Conservation (phyloP, 257 asterid species). For the Solanum ahanhuiri region DNA sequence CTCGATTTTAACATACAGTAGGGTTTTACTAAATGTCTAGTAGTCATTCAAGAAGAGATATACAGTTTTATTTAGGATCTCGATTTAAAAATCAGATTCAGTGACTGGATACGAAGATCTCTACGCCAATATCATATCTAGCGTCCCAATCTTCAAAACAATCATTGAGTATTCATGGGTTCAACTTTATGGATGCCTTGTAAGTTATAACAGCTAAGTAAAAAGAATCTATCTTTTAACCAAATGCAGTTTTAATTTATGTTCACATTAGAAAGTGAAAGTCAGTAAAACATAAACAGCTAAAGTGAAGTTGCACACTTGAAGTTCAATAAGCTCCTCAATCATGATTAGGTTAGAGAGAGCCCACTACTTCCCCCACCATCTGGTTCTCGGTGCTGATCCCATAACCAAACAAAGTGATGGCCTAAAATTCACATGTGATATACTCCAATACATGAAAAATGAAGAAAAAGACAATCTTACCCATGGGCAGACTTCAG, state of each 20-base stretch:
- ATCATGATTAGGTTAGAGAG: background rate
- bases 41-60: background rate
- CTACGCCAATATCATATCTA: background rate
- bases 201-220: background rate
- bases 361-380: background rate
- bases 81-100: background rate
- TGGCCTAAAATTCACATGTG: background rate
- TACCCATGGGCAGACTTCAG: conserved; percentile 69
- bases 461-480: conserved; percentile 7
- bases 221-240: background rate
- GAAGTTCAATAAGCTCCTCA: background rate
- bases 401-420: background rate
- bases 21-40: background rate
- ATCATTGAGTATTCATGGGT: background rate
- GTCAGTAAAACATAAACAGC: background rate
- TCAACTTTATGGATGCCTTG: background rate
- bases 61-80: background rate
- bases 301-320: background rate
- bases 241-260: background rate
- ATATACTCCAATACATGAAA: background rate
- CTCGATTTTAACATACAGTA: background rate
- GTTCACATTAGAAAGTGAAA: background rate
- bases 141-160: background rate
- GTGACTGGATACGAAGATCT: background rate
- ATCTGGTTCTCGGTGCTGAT: background rate